Evolutionary conservation across 495 filamentous ascomycete genomes (phyloP).

Genomic region (Pseudomonodictys pantanalensis): DNA sequence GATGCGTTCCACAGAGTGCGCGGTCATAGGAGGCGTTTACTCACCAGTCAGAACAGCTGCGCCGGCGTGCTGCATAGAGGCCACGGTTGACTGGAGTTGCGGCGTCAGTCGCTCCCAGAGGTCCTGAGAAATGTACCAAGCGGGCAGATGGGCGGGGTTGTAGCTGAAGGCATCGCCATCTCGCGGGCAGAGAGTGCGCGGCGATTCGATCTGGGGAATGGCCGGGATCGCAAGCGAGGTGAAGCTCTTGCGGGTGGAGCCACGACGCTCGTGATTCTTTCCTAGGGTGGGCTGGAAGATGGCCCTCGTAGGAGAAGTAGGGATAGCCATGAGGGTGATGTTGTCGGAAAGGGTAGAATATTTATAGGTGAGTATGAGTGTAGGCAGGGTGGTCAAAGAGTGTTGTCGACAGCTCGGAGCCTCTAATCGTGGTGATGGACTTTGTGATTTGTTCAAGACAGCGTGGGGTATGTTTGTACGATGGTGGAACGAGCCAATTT

Average conservation of each 20-base stretch:
- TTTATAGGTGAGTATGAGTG: neutral
- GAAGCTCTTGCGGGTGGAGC: constrained; percentile 5
- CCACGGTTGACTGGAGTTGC: constrained; percentile 15
- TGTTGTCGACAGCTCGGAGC: too few relatives aligned
- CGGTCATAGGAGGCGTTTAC: neutral
- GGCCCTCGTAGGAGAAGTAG: neutral
- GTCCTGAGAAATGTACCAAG: constrained; percentile 29
- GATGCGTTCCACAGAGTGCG: neutral
- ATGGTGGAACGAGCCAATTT: too few relatives aligned
- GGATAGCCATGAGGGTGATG: constrained; percentile 8
- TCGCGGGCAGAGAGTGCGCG: constrained; percentile 28
- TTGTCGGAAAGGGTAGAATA: neutral
- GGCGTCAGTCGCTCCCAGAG: constrained; percentile 30
- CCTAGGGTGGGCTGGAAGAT: neutral
- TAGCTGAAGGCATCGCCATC: constrained; percentile 40
- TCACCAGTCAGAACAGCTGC: constrained; percentile 35
- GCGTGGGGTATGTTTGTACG: too few relatives aligned
- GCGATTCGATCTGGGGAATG: constrained; percentile 12
- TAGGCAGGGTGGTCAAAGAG: neutral
- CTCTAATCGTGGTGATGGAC: too few relatives aligned
- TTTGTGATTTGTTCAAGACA: too few relatives aligned
- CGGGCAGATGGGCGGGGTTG: constrained; percentile 30
- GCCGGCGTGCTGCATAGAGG: constrained; percentile 33
- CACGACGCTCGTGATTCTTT: neutral
- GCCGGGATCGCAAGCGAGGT: neutral